A percentile compares a stretch with the other conserved stretches of the same genome.
Conservation (phyloP, 768 basidiomycete genomes). For the Podaxis carcinomalis region DNA sequence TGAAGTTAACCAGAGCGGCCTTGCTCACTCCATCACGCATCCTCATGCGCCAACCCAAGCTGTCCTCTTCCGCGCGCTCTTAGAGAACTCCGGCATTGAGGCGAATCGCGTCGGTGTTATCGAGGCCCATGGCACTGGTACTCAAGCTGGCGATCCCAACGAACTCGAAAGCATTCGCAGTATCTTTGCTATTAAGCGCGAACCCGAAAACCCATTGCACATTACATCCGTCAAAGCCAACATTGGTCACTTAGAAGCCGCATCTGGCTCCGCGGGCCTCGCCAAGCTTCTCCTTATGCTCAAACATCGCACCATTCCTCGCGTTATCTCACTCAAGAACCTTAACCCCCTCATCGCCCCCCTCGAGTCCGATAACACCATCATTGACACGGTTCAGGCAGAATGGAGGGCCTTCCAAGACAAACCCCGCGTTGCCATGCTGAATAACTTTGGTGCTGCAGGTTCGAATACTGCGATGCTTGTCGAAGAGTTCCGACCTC, state of each 20-base stretch:
- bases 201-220: slow-evolving; percentile 50
- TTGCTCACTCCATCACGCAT: slow-evolving; percentile 65
- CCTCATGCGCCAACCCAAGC: slow-evolving; percentile 64
- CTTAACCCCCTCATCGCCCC: slow-evolving; percentile 55
- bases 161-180: slow-evolving; percentile 62
- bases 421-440: slow-evolving; percentile 45
- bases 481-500: slow-evolving; percentile 42
- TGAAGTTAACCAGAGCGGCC: slow-evolving; percentile 70
- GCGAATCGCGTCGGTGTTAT: slow-evolving; percentile 52
- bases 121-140: slow-evolving; percentile 77
- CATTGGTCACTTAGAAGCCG: slow-evolving; percentile 73
- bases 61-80: slow-evolving; percentile 44
- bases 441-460: slow-evolving; percentile 77
- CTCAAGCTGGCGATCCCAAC: slow-evolving; percentile 66
- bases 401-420: slow-evolving; percentile 38
- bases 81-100: slow-evolving; percentile 41
- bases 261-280: slow-evolving; percentile 69
- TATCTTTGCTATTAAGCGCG: slow-evolving; percentile 40
- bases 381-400: slow-evolving; percentile 39
- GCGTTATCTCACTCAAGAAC: slow-evolving; percentile 51
- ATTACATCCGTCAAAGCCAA: slow-evolving; percentile 74
- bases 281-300: slow-evolving; percentile 75
- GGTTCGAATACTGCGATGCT: slow-evolving; percentile 66
- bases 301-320: slow-evolving; percentile 49
- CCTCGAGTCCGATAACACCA: slow-evolving; percentile 41